Percentiles rank a stretch among this genome's conserved stretches.
phyloP scores from a whole-genome alignment of 2,329 filamentous ascomycete species.

The Botryotinia narcissicola region DNA sequence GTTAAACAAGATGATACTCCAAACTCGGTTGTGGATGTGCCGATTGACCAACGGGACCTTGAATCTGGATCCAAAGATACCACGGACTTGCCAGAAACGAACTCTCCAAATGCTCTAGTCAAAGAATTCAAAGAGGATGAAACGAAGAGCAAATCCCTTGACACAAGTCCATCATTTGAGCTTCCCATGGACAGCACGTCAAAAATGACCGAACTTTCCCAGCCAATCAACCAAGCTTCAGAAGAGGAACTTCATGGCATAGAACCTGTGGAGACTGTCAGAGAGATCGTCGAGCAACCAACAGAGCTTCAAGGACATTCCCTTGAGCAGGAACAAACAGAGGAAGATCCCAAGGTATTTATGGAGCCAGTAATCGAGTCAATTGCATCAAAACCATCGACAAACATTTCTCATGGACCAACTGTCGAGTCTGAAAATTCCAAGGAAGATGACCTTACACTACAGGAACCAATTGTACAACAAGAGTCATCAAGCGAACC shows the following conservation, averaged over 20 bases:
- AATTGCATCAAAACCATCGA: not conserved
- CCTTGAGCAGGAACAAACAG: not conserved
- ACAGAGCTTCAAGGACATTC: not conserved
- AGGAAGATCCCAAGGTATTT: not conserved
- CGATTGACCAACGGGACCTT: not conserved
- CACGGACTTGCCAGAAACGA: not conserved
- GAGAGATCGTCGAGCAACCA: not conserved
- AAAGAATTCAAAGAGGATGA: conserved; percentile 29
- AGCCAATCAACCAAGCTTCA: conserved; percentile 1
- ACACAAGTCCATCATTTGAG: conserved; percentile 18
- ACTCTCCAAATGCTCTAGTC: not conserved
- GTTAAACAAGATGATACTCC: not conserved
- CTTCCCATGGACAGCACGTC: not conserved
- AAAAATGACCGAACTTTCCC: not conserved
- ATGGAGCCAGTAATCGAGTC: not conserved
- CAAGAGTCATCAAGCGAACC: not conserved
- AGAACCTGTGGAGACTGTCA: not conserved
- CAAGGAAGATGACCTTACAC: not conserved
- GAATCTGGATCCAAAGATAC: conserved; percentile 2
- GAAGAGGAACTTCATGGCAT: not conserved
- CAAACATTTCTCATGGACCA: not conserved
- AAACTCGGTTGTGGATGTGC: not conserved
- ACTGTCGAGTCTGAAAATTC: not conserved
- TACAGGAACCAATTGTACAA: not conserved
- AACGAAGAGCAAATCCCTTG: conserved; percentile 22